Base-by-base conservation (phyloP, 2,329 filamentous ascomycete genomes). In the Colletotrichum lindemuthianum region DNA sequence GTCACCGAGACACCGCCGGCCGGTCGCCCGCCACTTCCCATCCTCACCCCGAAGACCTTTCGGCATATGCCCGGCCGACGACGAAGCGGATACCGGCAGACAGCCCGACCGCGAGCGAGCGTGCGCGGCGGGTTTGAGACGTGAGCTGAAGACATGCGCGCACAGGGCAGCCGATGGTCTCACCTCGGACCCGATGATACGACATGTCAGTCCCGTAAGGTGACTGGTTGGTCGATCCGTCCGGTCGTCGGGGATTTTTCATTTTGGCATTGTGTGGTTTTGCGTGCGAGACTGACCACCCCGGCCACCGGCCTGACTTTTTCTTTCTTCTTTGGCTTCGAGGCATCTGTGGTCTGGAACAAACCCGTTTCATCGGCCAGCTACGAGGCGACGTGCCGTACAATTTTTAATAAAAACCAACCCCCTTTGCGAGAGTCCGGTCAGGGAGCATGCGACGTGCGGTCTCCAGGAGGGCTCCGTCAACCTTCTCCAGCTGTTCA, bases 111-210 rank as follows among this genome's bases (percentile, higher is more conserved):
- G 13, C 36, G 54, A 2, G 36, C 8, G 16, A 15, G 13, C 49
- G n/a, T 32, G n/a, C 12, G 34, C 34, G 24, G 24, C 24, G 24
- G 24, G 24, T 24, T 24, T 24, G 24, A 24, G 24, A 24, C 24
- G 24, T 24, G 24, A 24, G 24, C 24, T 24, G 24, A 24, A 24
- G 34, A 24, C 8, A 15, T 9, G 9, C 3, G 39, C 39, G 57
- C 60, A 64, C 57, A 60, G 57, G 60, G 56, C 60, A 64, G 57
- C 50, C 57, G 33, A 45, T 37, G 60, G 48, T 55, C 56, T 64
- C 57, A 50, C 44, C 43, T 48, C 16, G 56, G 57, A 54, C 47
- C 60, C 57, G 57, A 55, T 51, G 57, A 64, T 60, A 43, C 60
- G 49, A 64, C 43, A 64, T 60, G 50, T 60, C 56, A 60, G 57